phyloP scores from a whole-genome alignment of 768 basidiomycete genomes.

The Boletus subcaerulescens region DNA sequence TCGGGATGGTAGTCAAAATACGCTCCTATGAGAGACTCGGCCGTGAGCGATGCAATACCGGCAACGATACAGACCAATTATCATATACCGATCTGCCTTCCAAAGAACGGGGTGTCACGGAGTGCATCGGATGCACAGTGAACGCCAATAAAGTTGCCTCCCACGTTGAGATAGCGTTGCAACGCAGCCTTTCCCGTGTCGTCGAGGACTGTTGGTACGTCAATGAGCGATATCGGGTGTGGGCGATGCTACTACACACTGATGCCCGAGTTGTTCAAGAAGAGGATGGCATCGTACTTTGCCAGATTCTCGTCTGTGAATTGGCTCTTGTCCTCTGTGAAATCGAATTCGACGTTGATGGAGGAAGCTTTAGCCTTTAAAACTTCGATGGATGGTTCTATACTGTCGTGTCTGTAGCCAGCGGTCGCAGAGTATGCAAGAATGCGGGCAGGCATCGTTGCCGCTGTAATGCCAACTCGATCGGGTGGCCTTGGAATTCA shows the following conservation, averaged over 20 bases:
- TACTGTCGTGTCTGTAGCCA: slow-evolving; percentile 71
- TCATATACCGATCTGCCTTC: slow-evolving; percentile 51
- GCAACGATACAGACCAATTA: neutral
- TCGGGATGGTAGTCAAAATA: slow-evolving; percentile 70
- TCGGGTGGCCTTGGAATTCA: slow-evolving; percentile 20
- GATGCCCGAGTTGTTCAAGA: slow-evolving; percentile 68
- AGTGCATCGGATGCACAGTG: slow-evolving; percentile 66
- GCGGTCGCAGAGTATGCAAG: slow-evolving; percentile 62
- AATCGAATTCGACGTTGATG: slow-evolving; percentile 54
- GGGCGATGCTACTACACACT: slow-evolving; percentile 38
- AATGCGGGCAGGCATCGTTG: slow-evolving; percentile 35
- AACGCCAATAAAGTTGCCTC: slow-evolving; percentile 69
- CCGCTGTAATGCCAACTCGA: neutral
- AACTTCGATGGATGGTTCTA: slow-evolving; percentile 63
- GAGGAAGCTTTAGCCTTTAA: slow-evolving; percentile 44
- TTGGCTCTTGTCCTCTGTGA: slow-evolving; percentile 56
- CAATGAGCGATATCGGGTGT: neutral
- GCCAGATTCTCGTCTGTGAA: slow-evolving; percentile 57
- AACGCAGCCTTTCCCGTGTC: slow-evolving; percentile 56
- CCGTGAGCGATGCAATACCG: neutral
- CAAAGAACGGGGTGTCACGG: slow-evolving; percentile 55
- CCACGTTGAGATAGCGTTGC: slow-evolving; percentile 59
- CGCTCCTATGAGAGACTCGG: slow-evolving; percentile 40
- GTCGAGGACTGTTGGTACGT: slow-evolving; percentile 48
- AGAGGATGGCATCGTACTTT: slow-evolving; percentile 63